Base-by-base conservation (phyloP, 495 filamentous ascomycete genomes). In the Aspergillus avenaceus region DNA sequence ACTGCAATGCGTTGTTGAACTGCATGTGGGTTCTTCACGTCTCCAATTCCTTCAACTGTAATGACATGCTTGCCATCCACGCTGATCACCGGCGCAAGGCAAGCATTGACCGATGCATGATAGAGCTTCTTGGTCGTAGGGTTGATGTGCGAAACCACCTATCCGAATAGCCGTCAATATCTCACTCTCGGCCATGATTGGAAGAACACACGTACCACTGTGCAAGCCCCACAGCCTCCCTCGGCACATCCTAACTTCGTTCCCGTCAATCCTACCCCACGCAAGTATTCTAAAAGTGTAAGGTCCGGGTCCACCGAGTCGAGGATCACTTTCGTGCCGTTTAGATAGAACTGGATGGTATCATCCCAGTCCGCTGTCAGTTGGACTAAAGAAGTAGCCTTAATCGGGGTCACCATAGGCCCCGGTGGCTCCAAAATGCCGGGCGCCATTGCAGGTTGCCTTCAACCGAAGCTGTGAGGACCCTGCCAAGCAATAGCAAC, bases 11-110 rank as follows among this genome's bases (percentile, higher is more conserved):
- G 82, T 69, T 98, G 91, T 68, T 98, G 93, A 2, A 87, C 74
- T 3, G 93, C 88, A 73, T 98, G 93, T 9, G 93, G 93, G 29
- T 79, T 80, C 66, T 91, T 86, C 41, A 86, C 83, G 61, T 87
- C 87, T 8, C 93, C 93, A 65, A 98, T 96, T n/a, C 93, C 93
- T 67, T 98, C 93, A 11, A 98, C 84, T 7, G 93, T 98, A 58
- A 98, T 91, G 53, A 98, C 91, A 78, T 98, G 93, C 67, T 98
- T 98, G 21, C 93, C 93, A 69, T 97, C 93, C 12, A 98, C 80
- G 52, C 90, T 92, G 25, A 91, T 84, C 44, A 98, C 75, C 1
- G 93, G 93, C 12, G 92, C 92, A 26, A 98, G 78, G 63, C 93
- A 98, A 34, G 93, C 93, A 63, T 97, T 97, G 45, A 96, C 87